Evolutionary conservation across 2,329 filamentous ascomycete genomes (phyloP), one percentile per base, ranked within the genome.

Genomic region (Helotiales sp.): DNA sequence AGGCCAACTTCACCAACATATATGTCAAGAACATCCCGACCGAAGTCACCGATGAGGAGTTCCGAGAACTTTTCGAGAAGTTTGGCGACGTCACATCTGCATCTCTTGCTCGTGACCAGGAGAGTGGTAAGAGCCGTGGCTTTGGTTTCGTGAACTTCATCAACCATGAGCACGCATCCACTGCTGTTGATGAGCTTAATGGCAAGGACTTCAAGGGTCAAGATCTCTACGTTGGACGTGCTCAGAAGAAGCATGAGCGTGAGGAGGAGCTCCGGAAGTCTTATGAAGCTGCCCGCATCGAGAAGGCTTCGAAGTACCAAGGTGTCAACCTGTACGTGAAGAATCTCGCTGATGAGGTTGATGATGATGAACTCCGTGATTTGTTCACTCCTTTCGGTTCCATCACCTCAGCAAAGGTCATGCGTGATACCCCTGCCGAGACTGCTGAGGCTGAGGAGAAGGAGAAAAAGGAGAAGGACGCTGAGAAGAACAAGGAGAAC

Each of bases 1-100:
- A 99, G 88, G 95, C 95, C 77, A 99, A 99, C 84, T 99, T 96
- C 85, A 99, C 95, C 82, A 99, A 99, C 77, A 88, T 99, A 77
- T 99, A 99, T 80, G 91, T 99, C 81, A 99, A 99, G 88, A 99
- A 99, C 81, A 89, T 99, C 69, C 85, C 87, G 70, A 72, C 79
- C 33, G 93, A 97, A 49, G 90, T 88, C 64, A 89, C 86, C 59
- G 95, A 99, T 62, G 93, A 98, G 8, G 89, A 98, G 74, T 98
- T 99, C 86, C 91, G 92, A 69, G 84, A 88, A 62, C 82, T 98
- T 51, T 98, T 99, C 70, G 90, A 95, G 82, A 87, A 87, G 77
- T 96, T 86, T 71, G 95, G 95, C 67, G 89, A 96, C 57, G 95
- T 99, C 68, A 98, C 95, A 61, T 99, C 95, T 57, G 93, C 95